phyloP scores from a whole-genome alignment of 2,329 filamentous ascomycete species.

The Fusarium humuli region DNA sequence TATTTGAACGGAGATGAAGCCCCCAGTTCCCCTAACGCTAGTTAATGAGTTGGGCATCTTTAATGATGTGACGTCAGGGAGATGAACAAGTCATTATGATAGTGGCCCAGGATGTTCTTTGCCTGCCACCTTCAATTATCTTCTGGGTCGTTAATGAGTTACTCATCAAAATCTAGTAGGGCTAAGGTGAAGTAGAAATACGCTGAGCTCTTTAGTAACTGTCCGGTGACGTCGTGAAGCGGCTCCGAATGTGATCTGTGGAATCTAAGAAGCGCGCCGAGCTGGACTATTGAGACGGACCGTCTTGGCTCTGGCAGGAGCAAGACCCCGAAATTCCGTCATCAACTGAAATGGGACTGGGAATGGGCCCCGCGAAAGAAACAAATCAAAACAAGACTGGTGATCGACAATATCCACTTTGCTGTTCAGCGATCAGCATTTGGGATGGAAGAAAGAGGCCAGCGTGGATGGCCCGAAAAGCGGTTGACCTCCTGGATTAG shows the following conservation, averaged over 20 bases:
- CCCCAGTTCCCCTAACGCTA: constrained; percentile 7
- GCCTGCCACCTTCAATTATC: constrained; percentile 2
- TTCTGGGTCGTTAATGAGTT: constrained; percentile 2
- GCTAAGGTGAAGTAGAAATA: constrained; percentile 7
- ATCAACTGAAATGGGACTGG: constrained; percentile 14
- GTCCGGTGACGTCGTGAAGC: constrained; percentile 28
- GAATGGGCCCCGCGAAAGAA: constrained; percentile 5
- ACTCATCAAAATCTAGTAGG: constrained; percentile 12
- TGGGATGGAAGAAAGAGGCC: constrained; percentile 12
- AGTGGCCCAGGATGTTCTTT: constrained; percentile 2
- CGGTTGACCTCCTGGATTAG: constrained; percentile 16
- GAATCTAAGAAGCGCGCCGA: background rate
- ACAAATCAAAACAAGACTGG: constrained; percentile 14
- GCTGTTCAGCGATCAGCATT: constrained; percentile 20
- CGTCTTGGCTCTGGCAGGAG: constrained; percentile 7
- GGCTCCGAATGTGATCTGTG: background rate
- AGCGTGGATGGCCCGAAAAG: constrained; percentile 6
- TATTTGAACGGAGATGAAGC: constrained; percentile 16
- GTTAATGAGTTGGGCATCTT: background rate
- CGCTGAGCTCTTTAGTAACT: constrained; percentile 3
- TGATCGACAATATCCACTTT: constrained; percentile 34
- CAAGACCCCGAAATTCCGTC: constrained; percentile 25
- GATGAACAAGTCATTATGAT: constrained; percentile 12
- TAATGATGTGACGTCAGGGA: constrained; percentile 27
- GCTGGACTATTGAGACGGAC: constrained; percentile 9